Evolutionary conservation across 192 early-diverging fungal genomes (phyloP).

Genomic region (Linnemannia hyalina): DNA sequence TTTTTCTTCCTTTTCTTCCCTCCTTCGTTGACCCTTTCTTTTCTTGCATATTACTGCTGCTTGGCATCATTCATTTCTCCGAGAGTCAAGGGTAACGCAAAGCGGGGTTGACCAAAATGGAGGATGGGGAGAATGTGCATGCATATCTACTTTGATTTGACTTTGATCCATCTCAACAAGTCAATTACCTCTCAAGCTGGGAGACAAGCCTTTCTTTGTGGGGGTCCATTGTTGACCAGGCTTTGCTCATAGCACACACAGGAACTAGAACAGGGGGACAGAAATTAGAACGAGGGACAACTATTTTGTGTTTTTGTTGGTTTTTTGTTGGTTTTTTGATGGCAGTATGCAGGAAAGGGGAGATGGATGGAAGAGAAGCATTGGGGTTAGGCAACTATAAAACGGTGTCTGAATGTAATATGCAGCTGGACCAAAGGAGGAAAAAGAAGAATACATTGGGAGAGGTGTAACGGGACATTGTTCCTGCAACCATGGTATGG

Average conservation of each 20-base stretch:
- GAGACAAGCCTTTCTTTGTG: conserved; percentile 29
- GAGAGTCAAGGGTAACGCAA: background rate
- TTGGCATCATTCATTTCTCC: background rate
- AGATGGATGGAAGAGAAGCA: background rate
- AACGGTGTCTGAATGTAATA: conserved; percentile 7
- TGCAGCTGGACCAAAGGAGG: background rate
- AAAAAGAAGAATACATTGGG: background rate
- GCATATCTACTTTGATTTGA: background rate
- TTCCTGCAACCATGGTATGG: conserved; percentile 7
- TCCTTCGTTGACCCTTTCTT: too few species aligned
- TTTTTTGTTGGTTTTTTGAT: background rate
- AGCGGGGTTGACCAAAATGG: background rate
- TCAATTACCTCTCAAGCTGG: conserved; percentile 36
- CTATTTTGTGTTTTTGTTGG: background rate
- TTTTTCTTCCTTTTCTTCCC: background rate
- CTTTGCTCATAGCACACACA: conserved; percentile 1
- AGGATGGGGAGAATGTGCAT: background rate
- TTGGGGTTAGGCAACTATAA: conserved; percentile 1
- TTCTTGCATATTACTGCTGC: background rate
- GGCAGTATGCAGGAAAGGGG: background rate
- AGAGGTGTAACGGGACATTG: background rate
- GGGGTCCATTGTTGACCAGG: conserved; percentile 28
- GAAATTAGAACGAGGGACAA: conserved; percentile 6
- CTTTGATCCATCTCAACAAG: background rate
- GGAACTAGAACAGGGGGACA: background rate